Evolutionary conservation across 2,329 filamentous ascomycete genomes (phyloP), one percentile per base, ranked within the genome.

Genomic region (Epichloe aotearoae): DNA sequence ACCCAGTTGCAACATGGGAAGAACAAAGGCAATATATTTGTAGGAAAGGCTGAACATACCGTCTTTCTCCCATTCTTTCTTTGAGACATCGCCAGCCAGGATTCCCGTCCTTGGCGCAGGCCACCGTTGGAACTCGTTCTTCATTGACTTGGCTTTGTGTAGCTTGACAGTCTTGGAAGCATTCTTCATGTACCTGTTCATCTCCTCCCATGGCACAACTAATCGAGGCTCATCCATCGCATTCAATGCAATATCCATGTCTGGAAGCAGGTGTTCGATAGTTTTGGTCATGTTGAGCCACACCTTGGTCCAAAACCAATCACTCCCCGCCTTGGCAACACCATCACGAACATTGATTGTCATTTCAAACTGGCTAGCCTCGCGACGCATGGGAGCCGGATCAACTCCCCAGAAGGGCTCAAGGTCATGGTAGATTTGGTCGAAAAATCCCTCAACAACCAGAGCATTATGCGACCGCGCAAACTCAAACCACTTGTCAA

Each of bases 181-280:
- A 52, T 72, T 71, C 44, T 68, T 62, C 65, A 86, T 71, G 51
- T 76, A 73, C 1, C 63, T 62, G 26, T 77, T 66, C 47, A 85
- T 75, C 5, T 79, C 73, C 59, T 85, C 80, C 73, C 75, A 83
- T 3, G 80, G 75, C 2, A 79, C 76, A 12, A 84, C 73, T 8
- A 86, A 59, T 26, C 82, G 71, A 39, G 82, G 82, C 59, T 85
- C 81, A 57, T 86, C 82, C 73, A 84, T 79, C 34, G 76, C 71
- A 55, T 85, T 86, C 53, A 84, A 70, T 0, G 82, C 74, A 52
- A 85, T 72, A 53, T 84, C 81, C 75, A 86, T 80, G 57, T 86
- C 81, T 2, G 82, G 82, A 15, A 85, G 66, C 50, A 77, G 53
- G 39, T 74, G 65, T 54, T 76, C 71, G n/a, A 81, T 70, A 0